Evolutionary conservation across 2,329 filamentous ascomycete species (phyloP).

Genomic region (Penicillium frequentans): DNA sequence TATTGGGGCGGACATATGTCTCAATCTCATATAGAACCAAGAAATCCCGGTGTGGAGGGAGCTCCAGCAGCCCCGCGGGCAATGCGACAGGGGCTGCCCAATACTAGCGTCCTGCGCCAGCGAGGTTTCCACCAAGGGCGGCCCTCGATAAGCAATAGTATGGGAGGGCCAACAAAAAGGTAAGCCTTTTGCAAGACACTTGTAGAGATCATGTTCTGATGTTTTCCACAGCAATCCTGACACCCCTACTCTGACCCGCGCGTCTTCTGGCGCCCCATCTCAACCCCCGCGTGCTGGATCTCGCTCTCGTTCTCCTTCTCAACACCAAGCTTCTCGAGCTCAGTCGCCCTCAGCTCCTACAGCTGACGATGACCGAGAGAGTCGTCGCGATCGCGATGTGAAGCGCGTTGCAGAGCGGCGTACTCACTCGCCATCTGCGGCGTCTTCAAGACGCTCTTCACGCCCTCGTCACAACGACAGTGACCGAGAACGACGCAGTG

Average conservation of each 20-base stretch:
- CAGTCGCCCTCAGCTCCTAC: slow-evolving; percentile 18
- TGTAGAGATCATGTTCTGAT: slow-evolving; percentile 8
- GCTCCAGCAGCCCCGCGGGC: slow-evolving; percentile 93
- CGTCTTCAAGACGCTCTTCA: slow-evolving; percentile 56
- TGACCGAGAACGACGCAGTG: slow-evolving; percentile 52
- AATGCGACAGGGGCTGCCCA: slow-evolving; percentile 85
- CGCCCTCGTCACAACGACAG: slow-evolving; percentile 58
- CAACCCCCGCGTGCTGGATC: slow-evolving; percentile 27
- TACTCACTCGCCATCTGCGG: slow-evolving; percentile 57
- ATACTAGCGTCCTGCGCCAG: slow-evolving; percentile 70
- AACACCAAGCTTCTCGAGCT: slow-evolving; percentile 3
- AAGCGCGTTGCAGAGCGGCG: slow-evolving; percentile 46
- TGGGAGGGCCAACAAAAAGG: slow-evolving; percentile 29
- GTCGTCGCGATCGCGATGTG: slow-evolving; percentile 25
- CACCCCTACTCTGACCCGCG: slow-evolving; percentile 32
- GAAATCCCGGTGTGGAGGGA: slow-evolving; percentile 61
- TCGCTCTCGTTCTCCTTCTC: slow-evolving; percentile 37
- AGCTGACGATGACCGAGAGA: slow-evolving; percentile 38
- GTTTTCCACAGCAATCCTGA: slow-evolving; percentile 22
- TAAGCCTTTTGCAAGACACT: slow-evolving; percentile 17
- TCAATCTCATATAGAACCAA: slow-evolving; percentile 37
- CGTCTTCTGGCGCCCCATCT: slow-evolving; percentile 26
- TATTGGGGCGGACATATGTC: slow-evolving; percentile 31
- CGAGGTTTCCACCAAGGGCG: slow-evolving; percentile 50
- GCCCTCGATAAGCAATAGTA: slow-evolving; percentile 16